These are phyloP conservation scores for Diaporthe vaccinii DNA, from an alignment of 2,329 filamentous ascomycete genomes.

Conservation along the genomic window DNA sequence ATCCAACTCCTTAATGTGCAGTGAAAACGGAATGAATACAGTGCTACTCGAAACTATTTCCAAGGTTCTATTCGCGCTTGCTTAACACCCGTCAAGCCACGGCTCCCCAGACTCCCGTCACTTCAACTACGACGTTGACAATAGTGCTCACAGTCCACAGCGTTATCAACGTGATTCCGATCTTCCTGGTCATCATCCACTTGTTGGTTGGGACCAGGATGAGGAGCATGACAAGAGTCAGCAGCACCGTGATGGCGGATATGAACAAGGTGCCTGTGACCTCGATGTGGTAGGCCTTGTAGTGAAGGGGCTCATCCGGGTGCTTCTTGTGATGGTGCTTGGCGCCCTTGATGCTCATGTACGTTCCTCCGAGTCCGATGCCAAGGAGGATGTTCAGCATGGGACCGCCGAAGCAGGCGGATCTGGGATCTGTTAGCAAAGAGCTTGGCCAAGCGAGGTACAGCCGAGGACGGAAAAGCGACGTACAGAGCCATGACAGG, in stretches of 20 bases:
- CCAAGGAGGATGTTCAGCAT: conserved; percentile 98
- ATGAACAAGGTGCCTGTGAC: conserved; percentile 89
- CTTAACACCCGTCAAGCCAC: conserved; percentile 41
- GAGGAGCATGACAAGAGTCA: conserved; percentile 84
- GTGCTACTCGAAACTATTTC: not conserved
- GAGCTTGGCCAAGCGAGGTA: not conserved
- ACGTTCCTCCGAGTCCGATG: conserved; percentile 90
- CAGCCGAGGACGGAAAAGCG: not conserved
- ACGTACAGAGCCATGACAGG: conserved; percentile 91
- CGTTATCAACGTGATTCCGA: conserved; percentile 84
- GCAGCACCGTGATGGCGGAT: conserved; percentile 83
- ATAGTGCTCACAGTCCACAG: conserved; percentile 87
- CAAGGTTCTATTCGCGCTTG: not conserved
- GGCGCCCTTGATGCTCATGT: conserved; percentile 83
- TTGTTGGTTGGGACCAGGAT: conserved; percentile 86
- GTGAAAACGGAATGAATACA: not conserved
- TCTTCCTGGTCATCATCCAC: conserved; percentile 86
- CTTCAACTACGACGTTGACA: conserved; percentile 84
- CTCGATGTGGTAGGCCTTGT: conserved; percentile 84
- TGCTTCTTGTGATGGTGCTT: conserved; percentile 76
- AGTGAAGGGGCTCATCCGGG: conserved; percentile 73
- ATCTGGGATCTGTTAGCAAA: conserved; percentile 59
- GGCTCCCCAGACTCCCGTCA: conserved; percentile 68
- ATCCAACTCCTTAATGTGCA: not conserved
- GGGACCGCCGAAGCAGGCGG: conserved; percentile 96